Conservation (phyloP, 1,139 yeast species). For the Pichia sp. region DNA sequence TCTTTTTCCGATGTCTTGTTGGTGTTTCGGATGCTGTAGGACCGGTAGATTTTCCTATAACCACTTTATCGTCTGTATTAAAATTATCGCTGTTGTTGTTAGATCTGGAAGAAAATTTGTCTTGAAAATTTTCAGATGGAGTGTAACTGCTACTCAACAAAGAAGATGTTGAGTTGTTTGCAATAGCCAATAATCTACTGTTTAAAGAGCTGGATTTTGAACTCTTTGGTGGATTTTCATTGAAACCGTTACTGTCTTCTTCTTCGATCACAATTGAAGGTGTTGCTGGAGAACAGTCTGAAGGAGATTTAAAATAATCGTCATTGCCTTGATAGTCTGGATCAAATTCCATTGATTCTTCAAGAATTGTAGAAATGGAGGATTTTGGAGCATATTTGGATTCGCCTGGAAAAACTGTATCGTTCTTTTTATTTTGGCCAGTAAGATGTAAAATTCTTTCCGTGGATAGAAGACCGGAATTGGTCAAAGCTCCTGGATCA, state of each 20-base stretch:
- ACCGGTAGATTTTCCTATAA: not conserved
- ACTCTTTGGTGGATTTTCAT: too few species aligned
- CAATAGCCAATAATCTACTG: too few species aligned
- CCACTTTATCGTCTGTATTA: not conserved
- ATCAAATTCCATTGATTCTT: conserved; percentile 34
- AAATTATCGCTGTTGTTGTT: not conserved
- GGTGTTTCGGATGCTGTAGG: not conserved
- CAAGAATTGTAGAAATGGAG: conserved; percentile 22
- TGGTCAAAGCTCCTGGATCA: too few species aligned
- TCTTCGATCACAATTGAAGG: not conserved
- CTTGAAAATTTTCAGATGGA: not conserved
- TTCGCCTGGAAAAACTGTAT: too few species aligned
- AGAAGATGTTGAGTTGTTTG: too few species aligned
- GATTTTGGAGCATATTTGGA: conserved; percentile 1
- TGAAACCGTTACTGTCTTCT: not conserved
- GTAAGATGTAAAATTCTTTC: too few species aligned
- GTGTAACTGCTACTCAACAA: not conserved
- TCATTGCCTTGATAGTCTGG: conserved; percentile 18
- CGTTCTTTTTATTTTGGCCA: not conserved
- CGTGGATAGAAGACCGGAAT: too few species aligned
- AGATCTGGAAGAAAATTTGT: not conserved
- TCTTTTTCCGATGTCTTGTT: conserved; percentile 10
- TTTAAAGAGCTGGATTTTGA: too few species aligned
- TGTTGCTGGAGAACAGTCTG: conserved; percentile 20
- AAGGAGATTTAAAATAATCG: conserved; percentile 50